Conservation (phyloP, 345 rosid species). For the Cardamine resedifolia region DNA sequence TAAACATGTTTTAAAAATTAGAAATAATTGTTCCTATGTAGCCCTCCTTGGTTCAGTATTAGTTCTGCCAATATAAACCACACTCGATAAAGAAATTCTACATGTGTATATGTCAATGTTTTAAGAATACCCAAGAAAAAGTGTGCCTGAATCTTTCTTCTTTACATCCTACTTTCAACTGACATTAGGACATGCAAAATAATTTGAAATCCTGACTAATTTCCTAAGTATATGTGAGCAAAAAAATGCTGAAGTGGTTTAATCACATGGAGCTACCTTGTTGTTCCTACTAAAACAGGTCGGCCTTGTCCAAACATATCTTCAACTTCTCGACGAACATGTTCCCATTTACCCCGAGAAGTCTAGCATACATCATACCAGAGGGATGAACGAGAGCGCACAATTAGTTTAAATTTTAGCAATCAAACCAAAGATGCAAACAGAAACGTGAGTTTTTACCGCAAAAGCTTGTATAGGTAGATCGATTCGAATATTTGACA, state of each 20-base stretch:
- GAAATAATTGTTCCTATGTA: neutral
- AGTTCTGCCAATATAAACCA: conserved; percentile 1
- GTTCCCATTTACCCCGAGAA: conserved; percentile 92
- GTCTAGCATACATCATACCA: conserved; percentile 49
- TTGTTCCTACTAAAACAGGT: conserved; percentile 96
- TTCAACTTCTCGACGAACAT: conserved; percentile 84
- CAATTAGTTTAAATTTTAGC: neutral
- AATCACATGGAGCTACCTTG: conserved; percentile 53
- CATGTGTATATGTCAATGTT: neutral
- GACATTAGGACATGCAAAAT: conserved; percentile 12
- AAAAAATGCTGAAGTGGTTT: conserved; percentile 5
- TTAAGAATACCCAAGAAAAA: conserved; percentile 18
- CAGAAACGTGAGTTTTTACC: conserved; percentile 40
- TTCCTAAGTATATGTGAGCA: conserved; percentile 3
- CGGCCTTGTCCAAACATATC: conserved; percentile 91
- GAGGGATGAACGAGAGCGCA: conserved; percentile 21
- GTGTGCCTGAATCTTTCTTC: neutral
- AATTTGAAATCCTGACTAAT: neutral
- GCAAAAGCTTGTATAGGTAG: conserved; percentile 95
- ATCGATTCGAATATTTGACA: conserved; percentile 84
- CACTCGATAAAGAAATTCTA: neutral
- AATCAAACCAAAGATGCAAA: conserved; percentile 18
- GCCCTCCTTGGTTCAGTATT: conserved; percentile 6
- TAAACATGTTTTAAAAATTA: neutral
- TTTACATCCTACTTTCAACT: neutral